Conservation (phyloP, 306 rosid genomes). For the Lupinus albus region DNA sequence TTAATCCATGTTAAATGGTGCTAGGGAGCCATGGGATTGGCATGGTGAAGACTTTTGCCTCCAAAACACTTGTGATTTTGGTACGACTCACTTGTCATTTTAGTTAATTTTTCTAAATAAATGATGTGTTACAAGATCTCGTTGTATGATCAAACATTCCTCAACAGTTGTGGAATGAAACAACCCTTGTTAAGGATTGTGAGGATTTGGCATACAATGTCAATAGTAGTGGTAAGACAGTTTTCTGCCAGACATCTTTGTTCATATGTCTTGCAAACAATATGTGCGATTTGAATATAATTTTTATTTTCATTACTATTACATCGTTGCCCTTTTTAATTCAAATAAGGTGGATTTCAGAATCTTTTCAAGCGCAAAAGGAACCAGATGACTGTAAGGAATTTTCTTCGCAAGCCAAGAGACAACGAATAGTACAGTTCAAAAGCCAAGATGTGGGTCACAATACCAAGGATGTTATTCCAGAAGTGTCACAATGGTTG, state of each 20-base stretch:
- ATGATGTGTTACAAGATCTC: slow-evolving; percentile 24
- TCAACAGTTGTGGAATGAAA: slow-evolving; percentile 65
- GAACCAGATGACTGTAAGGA: slow-evolving; percentile 55
- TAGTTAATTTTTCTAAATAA: slow-evolving; percentile 1
- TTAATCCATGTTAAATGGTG: slow-evolving; percentile 38
- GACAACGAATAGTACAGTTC: slow-evolving; percentile 85
- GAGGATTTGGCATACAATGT: slow-evolving; percentile 66
- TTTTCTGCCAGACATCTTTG: slow-evolving; percentile 10
- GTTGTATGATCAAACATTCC: slow-evolving; percentile 54
- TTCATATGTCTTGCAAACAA: slow-evolving; percentile 20
- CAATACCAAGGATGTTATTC: slow-evolving; percentile 45
- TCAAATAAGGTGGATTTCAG: slow-evolving; percentile 53
- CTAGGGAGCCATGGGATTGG: slow-evolving; percentile 70
- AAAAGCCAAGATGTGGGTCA: slow-evolving; percentile 47
- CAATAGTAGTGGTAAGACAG: slow-evolving; percentile 49
- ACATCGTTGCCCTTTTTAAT: slow-evolving; percentile 36
- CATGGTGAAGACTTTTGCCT: slow-evolving; percentile 46
- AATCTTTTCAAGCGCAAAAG: slow-evolving; percentile 56
- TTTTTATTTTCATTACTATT: slow-evolving; percentile 11
- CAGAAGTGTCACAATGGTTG: slow-evolving; percentile 55
- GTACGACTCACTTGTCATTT: slow-evolving; percentile 45
- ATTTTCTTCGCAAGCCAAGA: slow-evolving; percentile 69
- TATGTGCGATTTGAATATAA: slow-evolving; percentile 11
- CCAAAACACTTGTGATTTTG: slow-evolving; percentile 49
- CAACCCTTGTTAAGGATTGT: slow-evolving; percentile 90